Conservation (phyloP, 768 basidiomycete species). For the Termitomyces sp. region DNA sequence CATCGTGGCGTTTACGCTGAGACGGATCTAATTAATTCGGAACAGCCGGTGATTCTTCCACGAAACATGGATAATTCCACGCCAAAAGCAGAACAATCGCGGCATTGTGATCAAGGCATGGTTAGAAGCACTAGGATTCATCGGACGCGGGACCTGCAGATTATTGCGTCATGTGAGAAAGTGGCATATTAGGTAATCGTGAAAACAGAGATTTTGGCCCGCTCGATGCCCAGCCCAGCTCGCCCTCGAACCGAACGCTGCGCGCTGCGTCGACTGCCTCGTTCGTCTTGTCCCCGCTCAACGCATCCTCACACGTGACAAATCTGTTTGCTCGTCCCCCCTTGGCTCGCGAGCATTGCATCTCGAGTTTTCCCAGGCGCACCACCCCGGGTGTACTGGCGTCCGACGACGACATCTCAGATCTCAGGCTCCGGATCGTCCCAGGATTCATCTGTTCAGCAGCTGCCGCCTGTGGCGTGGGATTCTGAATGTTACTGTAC, state of each 20-base stretch:
- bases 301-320: constrained; percentile 4
- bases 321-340: constrained; percentile 11
- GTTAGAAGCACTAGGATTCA: too few relatives aligned
- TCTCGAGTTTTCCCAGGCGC: too few relatives aligned
- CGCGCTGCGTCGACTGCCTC: neutral
- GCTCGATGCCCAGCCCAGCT: neutral
- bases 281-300: constrained; percentile 15
- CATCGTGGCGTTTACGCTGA: too few relatives aligned
- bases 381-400: constrained; percentile 21
- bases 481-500: constrained; percentile 52
- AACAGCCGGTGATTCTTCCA: too few relatives aligned
- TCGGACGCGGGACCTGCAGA: too few relatives aligned
- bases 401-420: constrained; percentile 11
- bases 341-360: constrained; percentile 9
- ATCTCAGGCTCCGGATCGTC: constrained; percentile 2
- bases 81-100: too few relatives aligned
- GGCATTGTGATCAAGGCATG: too few relatives aligned
- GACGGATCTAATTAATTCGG: too few relatives aligned
- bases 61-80: too few relatives aligned
- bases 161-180: too few relatives aligned
- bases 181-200: neutral
- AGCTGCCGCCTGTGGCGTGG: constrained; percentile 26
- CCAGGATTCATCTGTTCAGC: neutral
- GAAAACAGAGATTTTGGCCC: neutral
- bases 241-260: neutral